These are phyloP conservation scores for Jamesozyma jinghongensis DNA, from an alignment of 805 yeast species.

Conservation along the genomic window DNA sequence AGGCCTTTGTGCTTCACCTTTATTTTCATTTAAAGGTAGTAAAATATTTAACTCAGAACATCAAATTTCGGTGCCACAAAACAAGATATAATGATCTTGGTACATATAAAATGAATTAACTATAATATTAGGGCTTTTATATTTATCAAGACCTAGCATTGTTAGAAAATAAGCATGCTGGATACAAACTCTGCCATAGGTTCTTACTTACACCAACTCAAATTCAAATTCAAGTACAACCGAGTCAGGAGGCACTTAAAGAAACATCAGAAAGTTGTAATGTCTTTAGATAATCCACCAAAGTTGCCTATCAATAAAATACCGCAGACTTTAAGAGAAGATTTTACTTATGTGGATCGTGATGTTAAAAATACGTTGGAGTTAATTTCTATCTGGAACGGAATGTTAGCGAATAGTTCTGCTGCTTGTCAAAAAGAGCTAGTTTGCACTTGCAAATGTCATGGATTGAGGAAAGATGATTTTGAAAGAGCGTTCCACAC, in stretches of 20 bases:
- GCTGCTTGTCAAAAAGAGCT: not conserved
- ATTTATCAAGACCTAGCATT: too few species aligned
- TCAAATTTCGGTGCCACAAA: too few species aligned
- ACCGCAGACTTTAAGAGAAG: not conserved
- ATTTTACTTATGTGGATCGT: not conserved
- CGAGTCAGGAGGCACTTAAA: not conserved
- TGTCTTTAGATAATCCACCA: not conserved
- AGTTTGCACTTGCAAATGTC: slow-evolving; percentile 1
- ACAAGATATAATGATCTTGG: too few species aligned
- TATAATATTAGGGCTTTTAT: too few species aligned
- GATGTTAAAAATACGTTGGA: not conserved
- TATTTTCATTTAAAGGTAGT: slow-evolving; percentile 1
- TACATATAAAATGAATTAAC: too few species aligned
- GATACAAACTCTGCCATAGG: too few species aligned
- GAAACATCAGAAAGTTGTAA: not conserved
- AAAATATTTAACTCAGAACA: too few species aligned
- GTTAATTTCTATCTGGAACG: not conserved
- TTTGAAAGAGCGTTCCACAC: not conserved
- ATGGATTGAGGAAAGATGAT: not conserved
- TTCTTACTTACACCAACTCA: too few species aligned
- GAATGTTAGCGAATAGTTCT: not conserved
- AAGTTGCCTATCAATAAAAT: not conserved
- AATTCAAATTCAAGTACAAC: too few species aligned
- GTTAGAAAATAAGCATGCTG: too few species aligned
- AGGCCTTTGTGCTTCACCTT: too few species aligned